Evolutionary conservation across 257 asterid genomes (phyloP), one percentile per base, ranked within the genome.

Genomic region (Datura wrightii): DNA sequence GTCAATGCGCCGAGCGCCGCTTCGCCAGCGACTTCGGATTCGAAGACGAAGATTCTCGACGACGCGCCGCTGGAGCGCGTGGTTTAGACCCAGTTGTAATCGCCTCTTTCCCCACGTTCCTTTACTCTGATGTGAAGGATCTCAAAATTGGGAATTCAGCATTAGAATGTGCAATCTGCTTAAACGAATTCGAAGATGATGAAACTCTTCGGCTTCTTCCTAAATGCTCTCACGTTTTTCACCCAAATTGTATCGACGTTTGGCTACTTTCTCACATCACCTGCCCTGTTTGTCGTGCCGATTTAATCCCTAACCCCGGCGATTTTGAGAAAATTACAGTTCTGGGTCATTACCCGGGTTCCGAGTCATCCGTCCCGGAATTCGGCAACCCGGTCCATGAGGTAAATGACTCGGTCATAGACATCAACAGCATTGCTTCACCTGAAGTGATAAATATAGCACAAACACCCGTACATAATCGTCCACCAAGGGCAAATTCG

Each of bases 271-370:
- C 90, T 46, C 92, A 89, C 60, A 81, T 90, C 14, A 92, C 93
- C 3, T 92, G 94, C 69, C 94, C 94, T 5, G 93, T 92, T 71
- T 92, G 93, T 54, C 90, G 94, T n/a, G 91, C 94, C 0, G 67
- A 83, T 71, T 88, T 90, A 78, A 84, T 71, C 42, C 91, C 84
- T 0, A 15, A 14, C 6, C 74, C 87, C 8, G 67, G 41, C 3
- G 89, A 87, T 58, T 36, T 24, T 0, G 36, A 41, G 3, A 53
- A 59, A 60, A n/a, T n/a, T 2, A 59, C 80, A 16, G 4, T 50
- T 0, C 48, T 46, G 24, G 81, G 74, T 37, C 66, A n/a, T n/a
- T 66, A 79, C 37, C 42, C 83, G 50, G n/a, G 31, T 6, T 48
- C 19, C 13, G 81, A 15, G 62, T 71, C 74, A 15, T 18, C 79